phyloP scores from a whole-genome alignment of 2,329 filamentous ascomycete genomes.

The Chaetomium olivaceum region DNA sequence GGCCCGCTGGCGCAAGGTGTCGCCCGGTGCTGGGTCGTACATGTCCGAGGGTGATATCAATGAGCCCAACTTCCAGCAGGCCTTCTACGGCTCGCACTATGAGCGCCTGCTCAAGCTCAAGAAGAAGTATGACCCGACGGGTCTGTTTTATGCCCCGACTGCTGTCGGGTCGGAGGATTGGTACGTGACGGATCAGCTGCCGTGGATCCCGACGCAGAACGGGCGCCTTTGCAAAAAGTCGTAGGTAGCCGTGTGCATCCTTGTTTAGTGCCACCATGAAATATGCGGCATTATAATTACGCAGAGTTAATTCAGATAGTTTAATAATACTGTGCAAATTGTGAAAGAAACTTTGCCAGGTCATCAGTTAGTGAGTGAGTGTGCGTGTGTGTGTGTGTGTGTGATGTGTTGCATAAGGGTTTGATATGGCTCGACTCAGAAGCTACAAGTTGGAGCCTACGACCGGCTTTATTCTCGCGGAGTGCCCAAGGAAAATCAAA shows the following conservation, averaged over 20 bases:
- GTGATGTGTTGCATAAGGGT: no score
- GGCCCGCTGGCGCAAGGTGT: conserved; percentile 31
- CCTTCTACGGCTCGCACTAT: conserved; percentile 31
- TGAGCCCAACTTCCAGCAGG: conserved; percentile 29
- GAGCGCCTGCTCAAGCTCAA: conserved; percentile 27
- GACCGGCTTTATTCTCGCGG: background rate
- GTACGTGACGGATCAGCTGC: conserved; percentile 22
- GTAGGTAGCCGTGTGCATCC: background rate
- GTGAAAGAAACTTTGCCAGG: background rate
- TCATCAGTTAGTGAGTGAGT: background rate
- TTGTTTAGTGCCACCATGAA: background rate
- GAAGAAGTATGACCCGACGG: conserved; percentile 30
- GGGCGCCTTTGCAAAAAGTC: conserved; percentile 28
- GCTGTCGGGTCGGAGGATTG: conserved; percentile 32
- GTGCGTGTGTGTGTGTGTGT: background rate
- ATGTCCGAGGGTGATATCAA: conserved; percentile 29
- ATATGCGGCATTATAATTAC: background rate
- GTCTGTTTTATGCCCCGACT: conserved; percentile 30
- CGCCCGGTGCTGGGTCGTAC: conserved; percentile 30
- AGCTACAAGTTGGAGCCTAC: background rate
- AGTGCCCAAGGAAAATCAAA: background rate
- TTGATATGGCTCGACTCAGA: background rate
- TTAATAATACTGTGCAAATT: background rate
- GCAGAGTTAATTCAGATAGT: background rate
- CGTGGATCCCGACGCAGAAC: conserved; percentile 29